Evolutionary conservation across 2,329 filamentous ascomycete genomes (phyloP), one percentile per base, ranked within the genome.

Genomic region (Zasmidium citrigriseum): DNA sequence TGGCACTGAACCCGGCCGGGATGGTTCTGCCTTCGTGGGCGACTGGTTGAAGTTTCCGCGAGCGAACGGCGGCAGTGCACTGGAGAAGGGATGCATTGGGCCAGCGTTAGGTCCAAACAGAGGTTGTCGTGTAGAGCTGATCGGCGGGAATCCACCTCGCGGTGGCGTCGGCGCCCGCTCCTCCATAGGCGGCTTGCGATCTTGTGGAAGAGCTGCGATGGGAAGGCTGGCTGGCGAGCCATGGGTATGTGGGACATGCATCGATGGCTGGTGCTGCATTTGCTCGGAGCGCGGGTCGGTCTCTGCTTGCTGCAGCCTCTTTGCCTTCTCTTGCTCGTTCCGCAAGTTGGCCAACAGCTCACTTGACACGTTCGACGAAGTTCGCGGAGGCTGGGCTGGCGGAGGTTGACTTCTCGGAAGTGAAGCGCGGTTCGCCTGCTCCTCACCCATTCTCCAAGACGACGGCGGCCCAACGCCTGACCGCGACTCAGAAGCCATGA

Each of bases 301-400:
- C 45, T 66, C 57, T 50, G 64, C 61, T 46, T 69, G 54, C 54
- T 71, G 66, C 61, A 72, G 63, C 10, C 64, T 62, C 14, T 72
- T 60, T 3, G 72, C 72, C 20, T 66, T 64, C 41, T 72, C 67
- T 55, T 71, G 71, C 54, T 75, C 70, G 24, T 69, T 64, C 24
- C 63, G 55, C 20, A 74, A 55, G 21, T 62, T 64, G 20, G 62
- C 60, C 21, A 72, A 63, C 54, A 59, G 69, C 14, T 66, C 54
- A 54, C 69, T 66, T 16, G 58, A 57, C 12, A 53, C 56, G 55
- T 62, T 64, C 46, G 63, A 65, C 7, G 57, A 25, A 10, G 59
- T 64, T 25, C 62, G 59, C 38, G 58, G 44, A 27, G 62, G 45
- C 46, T 62, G 55, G 41, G 60, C 24, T 25, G 61, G 63, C 46